These are phyloP conservation scores for Fusarium nelsonii DNA, from an alignment of 2,329 filamentous ascomycete genomes.

Conservation along the genomic window DNA sequence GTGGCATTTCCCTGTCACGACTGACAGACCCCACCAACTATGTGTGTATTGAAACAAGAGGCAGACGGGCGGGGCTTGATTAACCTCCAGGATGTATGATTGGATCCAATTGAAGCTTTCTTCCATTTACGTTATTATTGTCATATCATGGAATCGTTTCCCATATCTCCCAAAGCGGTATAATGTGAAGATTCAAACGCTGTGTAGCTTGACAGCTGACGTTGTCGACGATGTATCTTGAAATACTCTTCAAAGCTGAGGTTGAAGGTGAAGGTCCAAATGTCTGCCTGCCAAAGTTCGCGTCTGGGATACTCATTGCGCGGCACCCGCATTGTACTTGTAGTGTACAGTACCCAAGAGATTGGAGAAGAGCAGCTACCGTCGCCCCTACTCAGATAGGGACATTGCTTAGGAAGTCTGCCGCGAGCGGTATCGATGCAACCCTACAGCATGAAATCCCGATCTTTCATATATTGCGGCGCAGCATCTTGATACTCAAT, in stretches of 20 bases:
- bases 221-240: neutral
- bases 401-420: neutral
- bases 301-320: neutral
- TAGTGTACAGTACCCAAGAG: neutral
- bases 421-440: slow-evolving; percentile 9
- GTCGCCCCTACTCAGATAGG: neutral
- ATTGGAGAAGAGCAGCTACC: neutral
- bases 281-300: neutral
- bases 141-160: slow-evolving; percentile 6
- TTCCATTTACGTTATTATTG: slow-evolving; percentile 19
- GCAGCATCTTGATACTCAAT: neutral
- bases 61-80: slow-evolving; percentile 1
- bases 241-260: neutral
- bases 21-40: neutral
- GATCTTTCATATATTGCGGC: neutral
- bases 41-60: slow-evolving; percentile 7
- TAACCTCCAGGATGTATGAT: slow-evolving; percentile 2
- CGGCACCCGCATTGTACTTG: neutral
- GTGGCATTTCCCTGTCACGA: neutral
- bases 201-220: slow-evolving; percentile 4
- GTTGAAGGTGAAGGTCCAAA: slow-evolving; percentile 4
- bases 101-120: slow-evolving; percentile 9
- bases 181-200: neutral
- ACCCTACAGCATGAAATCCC: slow-evolving; percentile 2
- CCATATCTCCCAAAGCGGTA: slow-evolving; percentile 3